These are phyloP conservation scores for Shiraia bambusicola DNA, from an alignment of 2,329 filamentous ascomycete species.

Conservation along the genomic window DNA sequence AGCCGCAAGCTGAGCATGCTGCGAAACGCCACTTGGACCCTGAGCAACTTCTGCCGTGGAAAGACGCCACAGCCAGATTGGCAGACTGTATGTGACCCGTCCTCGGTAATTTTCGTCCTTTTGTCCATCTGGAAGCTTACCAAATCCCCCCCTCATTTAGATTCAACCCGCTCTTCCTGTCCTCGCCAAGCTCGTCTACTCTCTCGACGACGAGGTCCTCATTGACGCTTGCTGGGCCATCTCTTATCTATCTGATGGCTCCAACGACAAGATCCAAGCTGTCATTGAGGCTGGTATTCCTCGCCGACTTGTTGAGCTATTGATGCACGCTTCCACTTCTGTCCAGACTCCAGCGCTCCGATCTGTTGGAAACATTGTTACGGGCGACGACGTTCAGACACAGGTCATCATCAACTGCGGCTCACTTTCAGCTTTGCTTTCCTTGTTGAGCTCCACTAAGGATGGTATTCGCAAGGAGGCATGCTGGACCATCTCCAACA, in stretches of 20 bases:
- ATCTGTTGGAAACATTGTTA: conserved; percentile 98
- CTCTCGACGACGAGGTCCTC: conserved; percentile 94
- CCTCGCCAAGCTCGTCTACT: conserved; percentile 96
- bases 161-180: conserved; percentile 94
- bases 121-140: conserved; percentile 1
- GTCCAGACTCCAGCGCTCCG: conserved; percentile 96
- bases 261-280: conserved; percentile 98
- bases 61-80: conserved; percentile 99
- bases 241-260: conserved; percentile 95
- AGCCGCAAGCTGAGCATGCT: conserved; percentile 99
- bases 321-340: conserved; percentile 97
- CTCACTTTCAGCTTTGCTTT: conserved; percentile 85
- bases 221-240: conserved; percentile 99
- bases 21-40: conserved; percentile 95
- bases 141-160: conserved; percentile 49
- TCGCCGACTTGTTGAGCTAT: conserved; percentile 89
- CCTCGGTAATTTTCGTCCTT: not conserved
- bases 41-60: conserved; percentile 99
- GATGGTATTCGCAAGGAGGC: conserved; percentile 99
- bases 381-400: conserved; percentile 96
- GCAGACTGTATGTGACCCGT: conserved; percentile 71
- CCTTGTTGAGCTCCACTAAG: conserved; percentile 93
- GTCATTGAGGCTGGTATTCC: conserved; percentile 98
- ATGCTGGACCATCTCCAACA: conserved; percentile 99
- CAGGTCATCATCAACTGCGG: conserved; percentile 99